Evolutionary conservation across 2,329 filamentous ascomycete genomes (phyloP), one percentile per base, ranked within the genome.

Genomic region (Aphanocladium album): DNA sequence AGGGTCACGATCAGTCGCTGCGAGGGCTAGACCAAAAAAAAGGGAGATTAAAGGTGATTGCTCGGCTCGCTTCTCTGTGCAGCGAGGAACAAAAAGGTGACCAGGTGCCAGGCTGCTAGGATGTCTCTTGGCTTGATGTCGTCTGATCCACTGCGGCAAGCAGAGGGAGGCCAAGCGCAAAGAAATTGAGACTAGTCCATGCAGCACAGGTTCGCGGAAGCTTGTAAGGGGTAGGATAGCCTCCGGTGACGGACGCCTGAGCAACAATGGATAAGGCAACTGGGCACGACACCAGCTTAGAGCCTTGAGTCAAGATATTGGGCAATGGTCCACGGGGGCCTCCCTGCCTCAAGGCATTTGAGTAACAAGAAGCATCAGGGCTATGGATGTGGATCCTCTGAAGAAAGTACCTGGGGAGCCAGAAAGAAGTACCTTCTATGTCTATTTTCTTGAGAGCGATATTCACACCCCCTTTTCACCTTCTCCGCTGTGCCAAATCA

Each of bases 391-490:
- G 33, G 46, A 33, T 41, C 35, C 30, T 21, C 1, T 17, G n/a
- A 43, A 5, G 16, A 9, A 55, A 39, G 54, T 59, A 51, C 30
- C 30, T 46, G 9, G 23, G 37, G 30, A 33, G 62, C 23, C 3
- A 12, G n/a, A 9, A 35, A 4, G n/a, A 41, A 39, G 62, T 61
- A 61, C 49, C 61, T 45, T 27, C 37, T 23, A 54, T 27, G 55
- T 53, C 23, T 27, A n/a, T n/a, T 50, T 55, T 37, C 41, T 50
- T 21, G 17, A 16, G 16, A 17, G 33, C 19, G 19, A n/a, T 30
- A 47, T 17, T 11, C 11, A 46, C 45, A 50, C 55, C 1, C 55
- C 45, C 33, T n/a, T n/a, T 25, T n/a, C 43, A n/a, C 27, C n/a
- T 23, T 33, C 52, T 39, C 51, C 51, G 23, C 33, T 17, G 35